Evolutionary conservation across 2,329 filamentous ascomycete species (phyloP), one percentile per base, ranked within the genome.

Genomic region (Metarhizium sp.): DNA sequence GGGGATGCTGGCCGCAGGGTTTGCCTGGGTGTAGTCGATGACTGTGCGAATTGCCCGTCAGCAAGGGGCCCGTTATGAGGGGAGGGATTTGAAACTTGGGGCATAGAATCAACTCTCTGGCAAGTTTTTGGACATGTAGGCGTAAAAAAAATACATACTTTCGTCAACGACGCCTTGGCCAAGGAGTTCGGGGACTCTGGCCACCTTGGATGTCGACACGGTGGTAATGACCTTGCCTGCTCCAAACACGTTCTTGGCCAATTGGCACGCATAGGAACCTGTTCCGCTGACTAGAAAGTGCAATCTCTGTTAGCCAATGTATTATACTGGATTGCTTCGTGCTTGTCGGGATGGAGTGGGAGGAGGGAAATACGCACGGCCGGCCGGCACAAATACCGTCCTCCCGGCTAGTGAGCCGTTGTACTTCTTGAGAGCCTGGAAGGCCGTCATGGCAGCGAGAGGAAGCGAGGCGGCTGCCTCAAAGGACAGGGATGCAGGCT

Each of bases 161-260:
- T 73, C 59, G 61, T 76, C 74, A 0, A 73, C 69, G 0, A 68
- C 65, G 0, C 64, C 67, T 30, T 71, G 62, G 2, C 73, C 73
- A 8, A 76, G 61, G 6, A 73, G 59, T 53, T 72, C 68, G 4
- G 62, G 55, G 1, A 75, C 61, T 53, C 63, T 68, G 1, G 66
- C 52, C 1, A 77, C 60, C 59, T 77, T 77, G 14, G 66, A 57
- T 1, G 73, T 73, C 1, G 73, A 75, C 1, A 77, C 66, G 0
- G 74, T 76, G 1, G 73, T 76, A 43, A 77, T 73, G 32, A 76
- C 72, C 52, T 72, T 74, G 18, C 66, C 67, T 2, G 72, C 75
- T 1, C 67, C 62, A 57, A 75, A 77, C 2, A 74, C 66, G 38
- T 73, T 68, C 47, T 76, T 76, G 16, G 74, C 73, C 5, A 77